Percentiles rank a stretch among this genome's conserved stretches.
These are phyloP conservation scores for Metarhizium robertsii DNA, from an alignment of 2,329 filamentous ascomycete genomes.

Conservation along the genomic window DNA sequence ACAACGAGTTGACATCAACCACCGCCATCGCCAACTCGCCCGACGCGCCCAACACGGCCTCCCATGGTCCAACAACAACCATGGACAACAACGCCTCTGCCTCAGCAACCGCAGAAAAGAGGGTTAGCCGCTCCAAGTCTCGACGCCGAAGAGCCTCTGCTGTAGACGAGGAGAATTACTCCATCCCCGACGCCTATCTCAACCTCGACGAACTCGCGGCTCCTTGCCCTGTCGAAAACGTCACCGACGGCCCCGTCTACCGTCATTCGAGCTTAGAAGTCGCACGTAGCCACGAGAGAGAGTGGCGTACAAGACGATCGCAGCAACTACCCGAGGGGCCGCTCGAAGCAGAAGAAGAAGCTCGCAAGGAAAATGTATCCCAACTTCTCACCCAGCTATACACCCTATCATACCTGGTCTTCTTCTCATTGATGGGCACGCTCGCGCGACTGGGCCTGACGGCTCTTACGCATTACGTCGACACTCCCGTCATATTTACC, in stretches of 20 bases:
- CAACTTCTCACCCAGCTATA: constrained; percentile 50
- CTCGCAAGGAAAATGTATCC: constrained; percentile 27
- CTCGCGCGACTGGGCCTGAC: constrained; percentile 74
- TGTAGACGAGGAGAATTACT: constrained; percentile 8
- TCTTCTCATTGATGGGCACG: constrained; percentile 80
- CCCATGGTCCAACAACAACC: neutral
- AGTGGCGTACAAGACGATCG: constrained; percentile 3
- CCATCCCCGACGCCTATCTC: constrained; percentile 21
- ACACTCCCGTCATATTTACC: constrained; percentile 62
- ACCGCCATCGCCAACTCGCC: neutral
- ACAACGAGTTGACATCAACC: neutral
- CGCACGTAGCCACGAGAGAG: constrained; percentile 6
- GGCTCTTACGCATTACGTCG: constrained; percentile 70
- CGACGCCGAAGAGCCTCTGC: neutral
- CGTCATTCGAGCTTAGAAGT: constrained; percentile 10
- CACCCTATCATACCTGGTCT: constrained; percentile 70
- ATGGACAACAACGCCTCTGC: neutral
- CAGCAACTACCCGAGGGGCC: constrained; percentile 7
- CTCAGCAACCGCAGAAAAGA: neutral
- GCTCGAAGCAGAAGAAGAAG: constrained; percentile 1
- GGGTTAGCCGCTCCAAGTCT: neutral
- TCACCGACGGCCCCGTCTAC: constrained; percentile 7
- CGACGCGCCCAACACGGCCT: neutral
- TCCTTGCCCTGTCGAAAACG: constrained; percentile 16
- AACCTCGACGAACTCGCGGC: constrained; percentile 35